A percentile compares a stretch with the other conserved stretches of the same genome.
These are phyloP conservation scores for Coemansia sp. DNA, from an alignment of 192 early-diverging fungal genomes.

Conservation along the genomic window DNA sequence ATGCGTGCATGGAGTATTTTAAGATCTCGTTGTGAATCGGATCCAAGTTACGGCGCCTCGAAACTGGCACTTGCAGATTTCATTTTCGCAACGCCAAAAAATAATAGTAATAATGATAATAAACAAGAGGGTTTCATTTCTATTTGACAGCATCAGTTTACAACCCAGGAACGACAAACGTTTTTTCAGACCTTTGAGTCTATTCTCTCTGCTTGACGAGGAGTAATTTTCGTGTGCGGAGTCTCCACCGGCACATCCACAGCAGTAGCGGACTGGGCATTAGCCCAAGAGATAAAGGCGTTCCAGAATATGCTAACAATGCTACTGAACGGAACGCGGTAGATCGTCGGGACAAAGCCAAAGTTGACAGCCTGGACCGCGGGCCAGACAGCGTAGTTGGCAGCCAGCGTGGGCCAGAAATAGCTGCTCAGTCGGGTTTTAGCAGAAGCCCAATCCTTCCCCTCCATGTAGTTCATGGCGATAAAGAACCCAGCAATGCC, in stretches of 20 bases:
- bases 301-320: constrained; percentile 76
- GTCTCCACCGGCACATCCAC: constrained; percentile 39
- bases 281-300: constrained; percentile 69
- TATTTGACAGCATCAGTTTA: too few species aligned
- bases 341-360: constrained; percentile 65
- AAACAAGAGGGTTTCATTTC: background rate
- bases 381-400: constrained; percentile 78
- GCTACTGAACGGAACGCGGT: constrained; percentile 72
- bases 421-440: constrained; percentile 61
- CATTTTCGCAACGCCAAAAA: too few species aligned
- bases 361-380: constrained; percentile 74
- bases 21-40: background rate
- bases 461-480: constrained; percentile 66
- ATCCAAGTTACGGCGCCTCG: background rate
- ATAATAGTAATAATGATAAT: too few species aligned
- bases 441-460: constrained; percentile 50
- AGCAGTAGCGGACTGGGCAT: constrained; percentile 30
- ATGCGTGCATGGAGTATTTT: background rate
- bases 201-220: constrained; percentile 9
- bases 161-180: background rate
- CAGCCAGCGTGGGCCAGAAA: constrained; percentile 61
- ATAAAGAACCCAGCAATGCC: constrained; percentile 68
- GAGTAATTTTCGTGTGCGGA: constrained; percentile 25
- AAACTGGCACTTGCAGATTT: too few species aligned
- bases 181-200: constrained; percentile 3